Percentiles rank a stretch among this genome's conserved stretches.
phyloP scores from a whole-genome alignment of 169 alveolate species.

The Plasmodium cynomolgi region DNA sequence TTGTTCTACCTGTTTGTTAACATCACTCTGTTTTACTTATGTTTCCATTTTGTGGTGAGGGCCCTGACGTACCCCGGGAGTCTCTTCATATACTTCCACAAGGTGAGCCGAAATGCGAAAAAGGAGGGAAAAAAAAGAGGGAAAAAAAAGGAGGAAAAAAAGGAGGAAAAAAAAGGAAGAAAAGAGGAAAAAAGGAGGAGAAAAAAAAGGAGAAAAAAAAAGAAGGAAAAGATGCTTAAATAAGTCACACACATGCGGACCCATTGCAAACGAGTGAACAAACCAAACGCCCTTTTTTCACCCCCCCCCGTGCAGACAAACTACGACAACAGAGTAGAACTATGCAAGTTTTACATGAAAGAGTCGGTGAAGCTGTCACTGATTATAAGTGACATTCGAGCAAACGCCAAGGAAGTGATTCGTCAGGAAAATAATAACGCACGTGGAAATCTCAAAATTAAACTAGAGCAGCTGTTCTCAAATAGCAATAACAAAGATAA shows the following conservation, averaged over 20 bases:
- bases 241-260: not conserved
- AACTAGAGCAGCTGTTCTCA: slow-evolving; percentile 34
- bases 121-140: not conserved
- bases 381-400: slow-evolving; percentile 22
- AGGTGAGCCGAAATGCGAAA: slow-evolving; percentile 23
- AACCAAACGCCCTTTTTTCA: not conserved
- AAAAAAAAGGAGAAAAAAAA: not conserved
- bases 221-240: not conserved
- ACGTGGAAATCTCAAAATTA: slow-evolving; percentile 12
- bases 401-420: slow-evolving; percentile 13
- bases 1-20: slow-evolving; percentile 59
- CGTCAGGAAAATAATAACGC: not conserved
- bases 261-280: not conserved
- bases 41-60: slow-evolving; percentile 68
- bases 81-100: slow-evolving; percentile 29
- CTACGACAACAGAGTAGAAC: slow-evolving; percentile 49
- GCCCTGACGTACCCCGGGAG: slow-evolving; percentile 74
- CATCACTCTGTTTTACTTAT: slow-evolving; percentile 35
- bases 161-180: not conserved
- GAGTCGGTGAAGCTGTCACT: slow-evolving; percentile 36
- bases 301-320: slow-evolving; percentile 24
- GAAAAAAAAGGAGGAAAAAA: not conserved
- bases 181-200: not conserved
- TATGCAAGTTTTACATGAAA: slow-evolving; percentile 58
- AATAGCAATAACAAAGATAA: slow-evolving; percentile 35